Evolutionary conservation across 1,284 basidiomycete genomes (phyloP).

Genomic region (Psilocybe mexicana): DNA sequence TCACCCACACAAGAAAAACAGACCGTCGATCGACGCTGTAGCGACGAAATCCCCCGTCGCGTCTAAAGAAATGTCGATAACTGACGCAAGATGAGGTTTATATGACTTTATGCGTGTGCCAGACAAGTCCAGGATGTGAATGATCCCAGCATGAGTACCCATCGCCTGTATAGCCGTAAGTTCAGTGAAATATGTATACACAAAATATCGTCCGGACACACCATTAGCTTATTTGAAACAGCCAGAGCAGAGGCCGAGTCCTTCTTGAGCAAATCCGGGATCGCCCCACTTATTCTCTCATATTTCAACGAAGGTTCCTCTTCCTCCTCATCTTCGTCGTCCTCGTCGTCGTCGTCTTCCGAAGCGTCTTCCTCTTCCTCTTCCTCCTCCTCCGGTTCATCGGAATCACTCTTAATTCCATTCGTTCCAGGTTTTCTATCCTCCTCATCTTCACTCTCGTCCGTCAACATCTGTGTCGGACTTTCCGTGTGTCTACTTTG

Average conservation of each 20-base stretch:
- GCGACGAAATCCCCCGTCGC: constrained; percentile 87
- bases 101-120: constrained; percentile 90
- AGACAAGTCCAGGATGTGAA: constrained; percentile 82
- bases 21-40: constrained; percentile 94
- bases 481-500: constrained; percentile 7
- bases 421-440: neutral
- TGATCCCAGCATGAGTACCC: constrained; percentile 90
- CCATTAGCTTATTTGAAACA: constrained; percentile 76
- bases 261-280: constrained; percentile 82
- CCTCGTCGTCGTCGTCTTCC: constrained; percentile 56
- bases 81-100: constrained; percentile 88
- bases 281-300: constrained; percentile 73
- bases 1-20: constrained; percentile 29
- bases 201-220: constrained; percentile 29
- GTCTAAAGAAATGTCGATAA: constrained; percentile 88
- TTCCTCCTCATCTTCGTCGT: constrained; percentile 66
- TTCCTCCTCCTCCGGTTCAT: constrained; percentile 5
- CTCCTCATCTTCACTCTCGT: neutral
- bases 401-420: neutral
- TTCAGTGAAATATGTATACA: constrained; percentile 7
- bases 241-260: constrained; percentile 86
- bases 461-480: constrained; percentile 9
- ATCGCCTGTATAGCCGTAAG: constrained; percentile 55
- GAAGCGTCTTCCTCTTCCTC: constrained; percentile 23
- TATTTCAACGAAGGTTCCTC: constrained; percentile 93